phyloP scores from a whole-genome alignment of 805 yeast genomes.

The Kluyveromyces aestuarii region DNA sequence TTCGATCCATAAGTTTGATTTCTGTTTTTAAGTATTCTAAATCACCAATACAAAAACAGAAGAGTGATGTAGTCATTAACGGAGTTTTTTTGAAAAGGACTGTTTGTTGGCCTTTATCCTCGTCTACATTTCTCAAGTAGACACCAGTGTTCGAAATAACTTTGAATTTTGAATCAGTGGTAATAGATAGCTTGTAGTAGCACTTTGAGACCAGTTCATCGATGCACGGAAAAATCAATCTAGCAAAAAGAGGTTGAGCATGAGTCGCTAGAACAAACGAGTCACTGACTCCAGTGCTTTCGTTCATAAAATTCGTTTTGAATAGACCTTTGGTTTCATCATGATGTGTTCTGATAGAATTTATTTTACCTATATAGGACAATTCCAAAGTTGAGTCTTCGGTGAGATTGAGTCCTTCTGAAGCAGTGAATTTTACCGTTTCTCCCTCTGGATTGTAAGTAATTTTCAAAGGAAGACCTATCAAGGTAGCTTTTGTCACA shows the following conservation, averaged over 20 bases:
- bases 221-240: slow-evolving; percentile 55
- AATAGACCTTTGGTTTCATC: slow-evolving; percentile 59
- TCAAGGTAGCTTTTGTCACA: slow-evolving; percentile 34
- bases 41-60: slow-evolving; percentile 64
- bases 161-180: slow-evolving; percentile 35
- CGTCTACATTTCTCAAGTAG: slow-evolving; percentile 17
- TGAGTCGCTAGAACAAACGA: slow-evolving; percentile 59
- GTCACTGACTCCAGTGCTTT: slow-evolving; percentile 39
- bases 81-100: slow-evolving; percentile 47
- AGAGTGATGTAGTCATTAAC: slow-evolving; percentile 51
- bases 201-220: slow-evolving; percentile 56
- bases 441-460: slow-evolving; percentile 13
- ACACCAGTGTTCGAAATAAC: slow-evolving; percentile 44
- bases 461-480: slow-evolving; percentile 23
- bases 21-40: slow-evolving; percentile 41
- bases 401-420: slow-evolving; percentile 1
- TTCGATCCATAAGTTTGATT: slow-evolving; percentile 17
- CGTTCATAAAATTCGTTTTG: slow-evolving; percentile 54
- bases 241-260: slow-evolving; percentile 58
- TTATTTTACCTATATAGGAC: slow-evolving; percentile 43
- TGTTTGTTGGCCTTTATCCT: slow-evolving; percentile 13
- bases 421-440: slow-evolving; percentile 5
- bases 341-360: slow-evolving; percentile 39
- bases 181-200: slow-evolving; percentile 40
- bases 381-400: slow-evolving; percentile 17